phyloP scores from a whole-genome alignment of 768 basidiomycete species.

The Panaeolus papilionaceus region DNA sequence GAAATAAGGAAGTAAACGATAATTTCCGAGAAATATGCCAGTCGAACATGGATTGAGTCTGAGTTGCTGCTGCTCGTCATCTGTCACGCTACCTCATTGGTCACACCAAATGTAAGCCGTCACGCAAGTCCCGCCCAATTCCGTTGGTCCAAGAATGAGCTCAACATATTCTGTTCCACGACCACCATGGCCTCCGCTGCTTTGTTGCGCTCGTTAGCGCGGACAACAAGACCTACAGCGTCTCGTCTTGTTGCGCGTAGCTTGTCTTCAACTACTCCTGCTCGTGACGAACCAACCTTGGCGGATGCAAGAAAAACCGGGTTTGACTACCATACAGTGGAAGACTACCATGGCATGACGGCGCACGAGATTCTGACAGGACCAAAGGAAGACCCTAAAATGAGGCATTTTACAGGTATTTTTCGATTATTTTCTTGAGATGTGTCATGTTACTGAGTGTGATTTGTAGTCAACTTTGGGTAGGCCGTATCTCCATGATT shows the following conservation, averaged over 20 bases:
- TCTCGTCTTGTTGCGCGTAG: constrained; percentile 41
- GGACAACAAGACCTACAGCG: constrained; percentile 40
- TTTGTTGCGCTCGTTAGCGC: constrained; percentile 68
- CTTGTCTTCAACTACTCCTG: constrained; percentile 42
- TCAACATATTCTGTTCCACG: constrained; percentile 34
- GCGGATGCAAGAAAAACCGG: constrained; percentile 48
- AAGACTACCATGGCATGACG: constrained; percentile 83
- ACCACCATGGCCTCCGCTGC: constrained; percentile 63
- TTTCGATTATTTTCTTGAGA: constrained; percentile 21
- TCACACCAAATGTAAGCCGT: constrained; percentile 24
- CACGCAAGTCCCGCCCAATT: constrained; percentile 43
- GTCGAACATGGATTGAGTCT: not conserved
- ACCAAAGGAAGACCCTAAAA: constrained; percentile 75
- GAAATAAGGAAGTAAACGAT: constrained; percentile 18
- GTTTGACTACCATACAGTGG: constrained; percentile 76
- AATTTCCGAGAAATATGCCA: constrained; percentile 7
- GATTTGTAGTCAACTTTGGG: constrained; percentile 88
- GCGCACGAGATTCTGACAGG: constrained; percentile 84
- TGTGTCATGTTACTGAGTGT: constrained; percentile 20
- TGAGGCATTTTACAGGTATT: constrained; percentile 94
- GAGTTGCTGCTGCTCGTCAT: constrained; percentile 7
- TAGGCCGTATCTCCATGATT: constrained; percentile 40
- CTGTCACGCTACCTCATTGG: constrained; percentile 1
- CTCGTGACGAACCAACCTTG: constrained; percentile 32
- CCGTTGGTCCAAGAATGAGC: constrained; percentile 32